Evolutionary conservation across 179 eudicot genomes (phyloP).

Genomic region (Amaranthus tricolor): DNA sequence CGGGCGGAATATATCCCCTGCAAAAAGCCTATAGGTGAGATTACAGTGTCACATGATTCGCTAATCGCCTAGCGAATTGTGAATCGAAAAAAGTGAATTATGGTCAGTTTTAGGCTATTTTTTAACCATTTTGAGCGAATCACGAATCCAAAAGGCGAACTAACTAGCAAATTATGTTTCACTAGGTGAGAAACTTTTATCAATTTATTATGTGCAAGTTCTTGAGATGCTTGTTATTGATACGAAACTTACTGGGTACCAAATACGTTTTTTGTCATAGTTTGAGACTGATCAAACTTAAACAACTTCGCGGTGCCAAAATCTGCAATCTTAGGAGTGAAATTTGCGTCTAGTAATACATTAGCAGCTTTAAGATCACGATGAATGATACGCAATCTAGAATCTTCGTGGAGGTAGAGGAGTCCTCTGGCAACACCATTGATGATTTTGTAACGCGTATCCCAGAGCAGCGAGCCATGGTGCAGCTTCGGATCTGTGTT

Average conservation of each 20-base stretch:
- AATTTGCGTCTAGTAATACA: conserved; percentile 32
- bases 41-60: too few species aligned
- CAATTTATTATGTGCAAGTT: not conserved
- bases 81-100: too few species aligned
- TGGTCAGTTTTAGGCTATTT: too few species aligned
- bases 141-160: too few species aligned
- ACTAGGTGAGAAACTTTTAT: not conserved
- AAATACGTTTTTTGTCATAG: conserved; percentile 24
- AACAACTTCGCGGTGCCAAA: conserved; percentile 38
- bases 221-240: not conserved
- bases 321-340: conserved; percentile 40
- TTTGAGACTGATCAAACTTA: conserved; percentile 32
- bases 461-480: conserved; percentile 22
- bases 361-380: conserved; percentile 41
- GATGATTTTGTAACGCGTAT: conserved; percentile 32
- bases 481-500: conserved; percentile 22
- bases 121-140: too few species aligned
- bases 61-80: too few species aligned
- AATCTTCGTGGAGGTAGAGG: conserved; percentile 40
- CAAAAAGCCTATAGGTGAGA: not conserved
- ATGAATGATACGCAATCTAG: conserved; percentile 29
- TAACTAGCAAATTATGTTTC: not conserved
- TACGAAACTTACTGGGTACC: conserved; percentile 36
- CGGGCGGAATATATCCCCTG: conserved; percentile 41
- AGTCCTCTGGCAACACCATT: conserved; percentile 34